Percentiles rank a stretch among this genome's conserved stretches.
These are phyloP conservation scores for Kondoa malvinella DNA, from an alignment of 768 basidiomycete species.

Conservation along the genomic window DNA sequence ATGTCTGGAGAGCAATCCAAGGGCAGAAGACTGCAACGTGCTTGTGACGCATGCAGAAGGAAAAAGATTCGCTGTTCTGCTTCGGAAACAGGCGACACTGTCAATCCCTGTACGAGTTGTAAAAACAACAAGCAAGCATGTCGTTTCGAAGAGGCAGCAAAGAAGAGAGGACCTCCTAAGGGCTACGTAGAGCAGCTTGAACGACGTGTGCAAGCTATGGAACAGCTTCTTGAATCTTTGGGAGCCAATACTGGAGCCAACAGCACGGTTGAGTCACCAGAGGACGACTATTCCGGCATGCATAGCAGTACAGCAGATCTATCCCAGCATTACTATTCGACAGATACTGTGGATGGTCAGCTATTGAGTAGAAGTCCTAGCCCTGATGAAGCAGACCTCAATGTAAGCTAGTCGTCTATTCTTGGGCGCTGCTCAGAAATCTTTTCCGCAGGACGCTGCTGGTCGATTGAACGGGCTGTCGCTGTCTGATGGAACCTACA, in stretches of 20 bases:
- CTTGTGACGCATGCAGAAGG: conserved; percentile 2
- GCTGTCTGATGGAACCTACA: conserved; percentile 4
- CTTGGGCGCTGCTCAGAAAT: not conserved
- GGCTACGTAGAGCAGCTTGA: conserved; percentile 24
- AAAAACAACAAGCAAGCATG: not conserved
- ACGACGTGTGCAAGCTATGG: conserved; percentile 21
- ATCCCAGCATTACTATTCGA: not conserved
- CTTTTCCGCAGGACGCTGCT: not conserved
- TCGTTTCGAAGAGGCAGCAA: not conserved
- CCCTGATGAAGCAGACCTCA: not conserved
- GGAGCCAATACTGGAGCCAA: not conserved
- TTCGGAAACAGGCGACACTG: not conserved
- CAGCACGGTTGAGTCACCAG: not conserved
- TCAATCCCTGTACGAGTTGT: not conserved
- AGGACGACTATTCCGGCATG: not conserved
- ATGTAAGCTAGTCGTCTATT: not conserved
- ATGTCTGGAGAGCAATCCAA: too few species aligned
- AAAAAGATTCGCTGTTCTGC: not conserved
- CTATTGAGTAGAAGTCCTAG: not conserved
- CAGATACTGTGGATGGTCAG: not conserved
- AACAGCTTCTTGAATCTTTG: conserved; percentile 15
- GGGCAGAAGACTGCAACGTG: not conserved
- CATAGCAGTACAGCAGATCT: too few species aligned
- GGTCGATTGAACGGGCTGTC: not conserved
- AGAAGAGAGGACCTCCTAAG: conserved; percentile 11